Evolutionary conservation across 2,329 filamentous ascomycete genomes (phyloP).

Genomic region (Macroventuria anomochaeta): DNA sequence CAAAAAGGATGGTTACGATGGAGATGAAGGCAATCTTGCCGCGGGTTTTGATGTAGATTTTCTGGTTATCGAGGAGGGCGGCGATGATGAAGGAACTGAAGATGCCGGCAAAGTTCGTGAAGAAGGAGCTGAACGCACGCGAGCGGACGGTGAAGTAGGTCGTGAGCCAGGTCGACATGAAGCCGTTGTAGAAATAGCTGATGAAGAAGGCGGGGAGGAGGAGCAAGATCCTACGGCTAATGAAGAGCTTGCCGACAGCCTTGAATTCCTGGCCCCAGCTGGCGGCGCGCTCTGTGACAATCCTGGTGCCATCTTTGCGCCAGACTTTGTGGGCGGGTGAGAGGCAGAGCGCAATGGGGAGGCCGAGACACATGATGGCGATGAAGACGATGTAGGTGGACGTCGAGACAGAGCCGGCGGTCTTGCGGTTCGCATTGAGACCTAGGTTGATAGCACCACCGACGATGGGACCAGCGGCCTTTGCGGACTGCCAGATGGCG

Average conservation of each 20-base stretch:
- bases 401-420: conserved; percentile 48
- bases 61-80: conserved; percentile 41
- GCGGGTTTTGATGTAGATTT: conserved; percentile 43
- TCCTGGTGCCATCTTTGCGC: conserved; percentile 51
- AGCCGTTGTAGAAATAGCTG: conserved; percentile 50
- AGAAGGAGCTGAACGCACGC: conserved; percentile 45
- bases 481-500: conserved; percentile 46
- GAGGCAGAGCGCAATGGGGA: conserved; percentile 52
- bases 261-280: conserved; percentile 39
- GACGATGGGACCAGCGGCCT: conserved; percentile 52
- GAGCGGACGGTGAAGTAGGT: conserved; percentile 47
- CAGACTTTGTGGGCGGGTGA: conserved; percentile 56
- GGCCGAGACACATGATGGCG: conserved; percentile 56
- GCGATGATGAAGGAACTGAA: conserved; percentile 47
- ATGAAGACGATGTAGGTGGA: conserved; percentile 57
- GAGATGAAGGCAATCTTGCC: conserved; percentile 36
- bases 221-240: conserved; percentile 42
- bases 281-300: conserved; percentile 33
- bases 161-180: conserved; percentile 45
- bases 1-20: conserved; percentile 41
- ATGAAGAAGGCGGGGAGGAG: conserved; percentile 47
- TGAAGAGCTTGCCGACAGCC: conserved; percentile 39
- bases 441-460: conserved; percentile 60
- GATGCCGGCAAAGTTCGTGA: conserved; percentile 48
- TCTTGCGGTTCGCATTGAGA: conserved; percentile 51